Evolutionary conservation across 192 early-diverging fungal genomes (phyloP).

Genomic region (Podila epicladia): DNA sequence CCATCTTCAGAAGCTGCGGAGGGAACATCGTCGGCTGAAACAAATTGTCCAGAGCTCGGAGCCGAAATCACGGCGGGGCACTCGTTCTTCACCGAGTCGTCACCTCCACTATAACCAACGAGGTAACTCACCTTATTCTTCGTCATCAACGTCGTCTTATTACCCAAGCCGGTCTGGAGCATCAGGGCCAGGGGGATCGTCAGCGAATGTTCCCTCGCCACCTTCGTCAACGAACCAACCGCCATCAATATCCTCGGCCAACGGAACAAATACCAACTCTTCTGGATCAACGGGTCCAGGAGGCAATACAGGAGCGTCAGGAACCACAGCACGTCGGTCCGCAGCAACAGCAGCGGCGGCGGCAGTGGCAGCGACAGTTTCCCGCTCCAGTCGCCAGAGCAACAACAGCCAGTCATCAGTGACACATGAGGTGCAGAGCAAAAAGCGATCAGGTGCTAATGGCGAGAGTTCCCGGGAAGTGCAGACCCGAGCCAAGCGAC

Average conservation of each 20-base stretch:
- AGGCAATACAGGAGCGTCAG: not conserved
- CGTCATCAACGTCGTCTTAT: constrained; percentile 6
- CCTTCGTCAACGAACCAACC: not conserved
- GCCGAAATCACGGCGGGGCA: constrained; percentile 40
- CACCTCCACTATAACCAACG: not conserved
- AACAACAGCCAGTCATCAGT: constrained; percentile 5
- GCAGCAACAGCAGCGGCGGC: constrained; percentile 42
- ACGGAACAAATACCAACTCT: not conserved
- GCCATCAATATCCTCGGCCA: not conserved
- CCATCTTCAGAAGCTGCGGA: constrained; percentile 31
- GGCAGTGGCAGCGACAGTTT: constrained; percentile 29
- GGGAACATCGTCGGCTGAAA: constrained; percentile 44
- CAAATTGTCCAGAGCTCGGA: constrained; percentile 40
- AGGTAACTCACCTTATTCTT: constrained; percentile 6
- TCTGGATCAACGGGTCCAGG: not conserved
- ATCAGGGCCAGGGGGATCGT: not conserved
- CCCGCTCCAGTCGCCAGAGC: constrained; percentile 15
- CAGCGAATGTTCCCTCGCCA: not conserved
- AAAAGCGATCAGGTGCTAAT: constrained; percentile 19
- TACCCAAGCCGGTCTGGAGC: not conserved
- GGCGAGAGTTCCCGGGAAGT: constrained; percentile 3
- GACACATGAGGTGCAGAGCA: constrained; percentile 5
- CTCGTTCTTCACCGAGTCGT: constrained; percentile 37
- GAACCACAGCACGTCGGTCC: constrained; percentile 34
- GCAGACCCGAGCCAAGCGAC: constrained; percentile 36